Evolutionary conservation across 306 rosid species (phyloP).

Genomic region (Vigna hirtella): DNA sequence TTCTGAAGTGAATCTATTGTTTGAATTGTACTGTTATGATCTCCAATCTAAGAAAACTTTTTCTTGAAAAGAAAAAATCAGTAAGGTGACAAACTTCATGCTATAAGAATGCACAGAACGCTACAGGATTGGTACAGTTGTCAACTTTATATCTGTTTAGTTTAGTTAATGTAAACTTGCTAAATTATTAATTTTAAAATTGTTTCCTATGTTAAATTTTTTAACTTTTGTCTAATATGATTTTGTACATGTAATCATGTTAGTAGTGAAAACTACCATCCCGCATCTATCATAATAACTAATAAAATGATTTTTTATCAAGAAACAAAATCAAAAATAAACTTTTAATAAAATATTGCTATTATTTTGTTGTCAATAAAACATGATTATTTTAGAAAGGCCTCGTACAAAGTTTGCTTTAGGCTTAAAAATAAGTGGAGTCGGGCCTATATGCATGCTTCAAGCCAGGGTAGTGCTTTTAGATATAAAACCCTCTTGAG

Average conservation of each 20-base stretch:
- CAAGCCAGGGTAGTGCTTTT: conserved; percentile 7
- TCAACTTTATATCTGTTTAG: background rate
- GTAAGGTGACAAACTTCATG: too few species aligned
- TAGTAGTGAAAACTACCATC: background rate
- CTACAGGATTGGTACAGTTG: background rate
- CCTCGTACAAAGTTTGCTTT: background rate
- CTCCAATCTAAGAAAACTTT: too few species aligned
- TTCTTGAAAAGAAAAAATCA: too few species aligned
- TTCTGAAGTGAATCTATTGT: too few species aligned
- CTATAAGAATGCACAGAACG: background rate
- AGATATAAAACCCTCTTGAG: conserved; percentile 10
- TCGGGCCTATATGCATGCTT: background rate
- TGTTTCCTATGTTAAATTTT: too few species aligned
- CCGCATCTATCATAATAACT: background rate
- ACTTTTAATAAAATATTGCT: too few species aligned
- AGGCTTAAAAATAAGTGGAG: background rate
- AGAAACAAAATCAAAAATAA: too few species aligned
- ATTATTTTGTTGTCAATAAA: background rate
- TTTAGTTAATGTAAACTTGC: background rate
- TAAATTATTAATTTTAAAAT: too few species aligned
- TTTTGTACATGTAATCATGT: too few species aligned
- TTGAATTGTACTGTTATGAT: too few species aligned
- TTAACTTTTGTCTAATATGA: too few species aligned
- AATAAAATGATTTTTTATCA: background rate
- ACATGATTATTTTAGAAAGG: background rate